These are phyloP conservation scores for Teratosphaeriaceae sp. DNA, from an alignment of 2,329 filamentous ascomycete genomes.

Conservation along the genomic window DNA sequence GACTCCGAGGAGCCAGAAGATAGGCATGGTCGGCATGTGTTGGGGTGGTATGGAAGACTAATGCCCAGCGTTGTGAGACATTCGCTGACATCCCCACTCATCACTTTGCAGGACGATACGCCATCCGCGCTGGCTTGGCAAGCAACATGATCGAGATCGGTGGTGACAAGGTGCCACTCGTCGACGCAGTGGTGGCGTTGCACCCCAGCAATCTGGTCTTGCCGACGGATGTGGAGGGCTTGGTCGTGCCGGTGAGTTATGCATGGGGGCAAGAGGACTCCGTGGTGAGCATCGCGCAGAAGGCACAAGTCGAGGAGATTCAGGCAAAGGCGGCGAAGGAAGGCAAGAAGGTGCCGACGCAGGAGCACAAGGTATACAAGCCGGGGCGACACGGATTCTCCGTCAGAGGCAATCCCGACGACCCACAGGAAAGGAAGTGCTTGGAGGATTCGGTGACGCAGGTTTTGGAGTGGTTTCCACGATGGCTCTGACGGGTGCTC, in stretches of 20 bases:
- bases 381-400: slow-evolving; percentile 32
- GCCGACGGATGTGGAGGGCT: slow-evolving; percentile 29
- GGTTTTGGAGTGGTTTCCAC: slow-evolving; percentile 20
- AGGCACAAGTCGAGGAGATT: slow-evolving; percentile 27
- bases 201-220: slow-evolving; percentile 32
- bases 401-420: slow-evolving; percentile 33
- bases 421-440: slow-evolving; percentile 10
- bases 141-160: slow-evolving; percentile 31
- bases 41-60: slow-evolving; percentile 37
- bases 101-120: no score
- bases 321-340: slow-evolving; percentile 18
- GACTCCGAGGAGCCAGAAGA: slow-evolving; percentile 27
- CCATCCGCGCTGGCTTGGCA: slow-evolving; percentile 25
- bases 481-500: slow-evolving; percentile 14
- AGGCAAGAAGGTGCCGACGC: slow-evolving; percentile 24
- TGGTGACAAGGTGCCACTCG: slow-evolving; percentile 29
- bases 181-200: slow-evolving; percentile 33
- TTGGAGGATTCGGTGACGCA: slow-evolving; percentile 30
- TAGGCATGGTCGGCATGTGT: slow-evolving; percentile 33
- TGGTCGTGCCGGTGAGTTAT: slow-evolving; percentile 26
- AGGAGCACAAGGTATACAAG: slow-evolving; percentile 29
- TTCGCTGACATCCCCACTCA: no score
- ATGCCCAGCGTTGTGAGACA: no score
- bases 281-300: slow-evolving; percentile 23
- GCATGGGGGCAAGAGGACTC: slow-evolving; percentile 30